Percentiles rank a stretch among this genome's conserved stretches.
Evolutionary conservation across 2,329 filamentous ascomycete species (phyloP).

Genomic region (Penicillium sp.): DNA sequence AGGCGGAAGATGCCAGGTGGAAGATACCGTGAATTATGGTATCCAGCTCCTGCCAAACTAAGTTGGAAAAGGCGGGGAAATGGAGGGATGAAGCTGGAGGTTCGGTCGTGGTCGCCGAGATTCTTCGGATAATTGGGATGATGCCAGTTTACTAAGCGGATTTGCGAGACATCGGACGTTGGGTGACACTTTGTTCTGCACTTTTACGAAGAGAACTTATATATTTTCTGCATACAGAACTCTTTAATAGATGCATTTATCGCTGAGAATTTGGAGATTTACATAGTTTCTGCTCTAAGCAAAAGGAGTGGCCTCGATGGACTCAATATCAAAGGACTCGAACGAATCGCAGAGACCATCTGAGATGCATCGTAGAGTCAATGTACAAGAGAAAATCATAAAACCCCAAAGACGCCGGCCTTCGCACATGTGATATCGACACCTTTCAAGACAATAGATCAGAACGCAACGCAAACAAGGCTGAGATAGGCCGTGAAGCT

Average conservation of each 20-base stretch:
- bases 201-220: slow-evolving; percentile 7
- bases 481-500: slow-evolving; percentile 6
- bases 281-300: background rate
- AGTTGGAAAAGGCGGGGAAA: slow-evolving; percentile 26
- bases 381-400: slow-evolving; percentile 11
- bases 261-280: background rate
- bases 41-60: background rate
- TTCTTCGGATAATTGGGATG: slow-evolving; percentile 21
- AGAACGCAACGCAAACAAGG: background rate
- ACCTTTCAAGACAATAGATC: slow-evolving; percentile 6
- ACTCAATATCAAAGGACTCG: background rate
- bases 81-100: slow-evolving; percentile 9
- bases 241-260: slow-evolving; percentile 10
- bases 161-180: background rate
- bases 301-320: background rate
- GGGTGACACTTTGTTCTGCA: background rate
- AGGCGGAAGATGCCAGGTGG: background rate
- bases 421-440: slow-evolving; percentile 13
- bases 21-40: background rate
- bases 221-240: background rate
- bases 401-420: slow-evolving; percentile 13
- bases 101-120: slow-evolving; percentile 33
- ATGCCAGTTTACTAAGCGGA: slow-evolving; percentile 24
- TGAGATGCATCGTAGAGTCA: slow-evolving; percentile 11
- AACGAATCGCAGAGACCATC: background rate